These are phyloP conservation scores for Fusarium sp. DNA, from an alignment of 2,329 filamentous ascomycete species.

Conservation along the genomic window DNA sequence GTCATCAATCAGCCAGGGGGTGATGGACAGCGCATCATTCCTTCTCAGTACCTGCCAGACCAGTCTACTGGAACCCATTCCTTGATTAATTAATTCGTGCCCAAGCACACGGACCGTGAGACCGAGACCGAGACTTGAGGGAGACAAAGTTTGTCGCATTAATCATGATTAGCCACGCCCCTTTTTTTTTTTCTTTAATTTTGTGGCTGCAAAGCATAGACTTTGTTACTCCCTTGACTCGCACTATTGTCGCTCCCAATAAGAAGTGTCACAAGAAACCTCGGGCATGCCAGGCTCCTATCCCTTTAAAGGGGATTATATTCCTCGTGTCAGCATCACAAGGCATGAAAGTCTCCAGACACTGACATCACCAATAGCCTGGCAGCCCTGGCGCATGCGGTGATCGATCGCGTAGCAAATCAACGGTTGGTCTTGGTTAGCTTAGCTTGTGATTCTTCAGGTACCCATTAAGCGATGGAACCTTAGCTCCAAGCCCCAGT, in stretches of 20 bases:
- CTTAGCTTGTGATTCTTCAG: slow-evolving; percentile 18
- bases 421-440: slow-evolving; percentile 23
- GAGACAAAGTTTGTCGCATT: slow-evolving; percentile 21
- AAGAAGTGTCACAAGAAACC: neutral
- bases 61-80: slow-evolving; percentile 16
- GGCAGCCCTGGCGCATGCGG: slow-evolving; percentile 37
- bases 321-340: slow-evolving; percentile 20
- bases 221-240: slow-evolving; percentile 15
- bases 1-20: slow-evolving; percentile 8
- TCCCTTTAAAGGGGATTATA: neutral
- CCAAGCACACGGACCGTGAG: slow-evolving; percentile 7
- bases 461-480: slow-evolving; percentile 4
- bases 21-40: slow-evolving; percentile 1
- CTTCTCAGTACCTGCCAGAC: neutral
- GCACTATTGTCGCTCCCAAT: neutral
- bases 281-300: slow-evolving; percentile 2
- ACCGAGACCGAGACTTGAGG: slow-evolving; percentile 15
- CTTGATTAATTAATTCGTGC: slow-evolving; percentile 9
- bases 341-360: slow-evolving; percentile 38
- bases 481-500: neutral
- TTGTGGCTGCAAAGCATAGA: slow-evolving; percentile 18
- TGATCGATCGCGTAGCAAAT: slow-evolving; percentile 34
- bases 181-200: slow-evolving; percentile 26
- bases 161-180: slow-evolving; percentile 1
- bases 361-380: slow-evolving; percentile 44